Conservation (phyloP, 306 rosid genomes). For the Lathyrus tuberosus region DNA sequence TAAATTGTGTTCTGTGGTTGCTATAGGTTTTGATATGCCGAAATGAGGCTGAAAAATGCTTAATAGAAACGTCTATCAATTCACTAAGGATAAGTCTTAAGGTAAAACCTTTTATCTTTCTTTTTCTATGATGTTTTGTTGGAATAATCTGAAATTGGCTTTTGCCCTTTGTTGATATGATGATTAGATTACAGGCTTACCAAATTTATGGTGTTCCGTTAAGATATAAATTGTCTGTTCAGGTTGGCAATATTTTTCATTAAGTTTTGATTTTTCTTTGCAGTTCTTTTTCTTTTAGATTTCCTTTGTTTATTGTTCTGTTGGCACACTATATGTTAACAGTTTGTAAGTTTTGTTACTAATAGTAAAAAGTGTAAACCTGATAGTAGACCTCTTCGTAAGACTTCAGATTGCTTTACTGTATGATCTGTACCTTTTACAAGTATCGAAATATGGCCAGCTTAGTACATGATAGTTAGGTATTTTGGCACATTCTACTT, state of each 20-base stretch:
- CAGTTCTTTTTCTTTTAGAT: not conserved
- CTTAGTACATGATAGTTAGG: not conserved
- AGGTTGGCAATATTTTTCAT: not conserved
- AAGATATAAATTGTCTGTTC: constrained; percentile 15
- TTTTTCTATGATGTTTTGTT: constrained; percentile 20
- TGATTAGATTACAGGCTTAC: constrained; percentile 24
- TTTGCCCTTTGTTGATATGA: constrained; percentile 1
- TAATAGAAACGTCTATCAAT: constrained; percentile 94
- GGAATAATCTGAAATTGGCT: constrained; percentile 34
- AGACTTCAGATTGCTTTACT: constrained; percentile 12
- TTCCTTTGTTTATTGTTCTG: constrained; percentile 6
- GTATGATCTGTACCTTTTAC: not conserved
- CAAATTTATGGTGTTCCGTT: not conserved
- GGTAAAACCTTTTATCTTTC: constrained; percentile 48
- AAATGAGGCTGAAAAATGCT: constrained; percentile 95
- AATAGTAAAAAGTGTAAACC: constrained; percentile 7
- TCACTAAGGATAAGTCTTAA: constrained; percentile 94
- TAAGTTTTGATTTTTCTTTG: constrained; percentile 6
- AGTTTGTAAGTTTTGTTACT: constrained; percentile 10
- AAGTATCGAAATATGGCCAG: not conserved
- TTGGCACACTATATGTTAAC: not conserved
- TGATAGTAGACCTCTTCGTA: not conserved
- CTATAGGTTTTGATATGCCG: constrained; percentile 88
- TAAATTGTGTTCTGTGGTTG: constrained; percentile 32
- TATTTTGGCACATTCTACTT: no score